Base-by-base conservation (phyloP, 2,329 filamentous ascomycete species). In the Penicillium sp. region DNA sequence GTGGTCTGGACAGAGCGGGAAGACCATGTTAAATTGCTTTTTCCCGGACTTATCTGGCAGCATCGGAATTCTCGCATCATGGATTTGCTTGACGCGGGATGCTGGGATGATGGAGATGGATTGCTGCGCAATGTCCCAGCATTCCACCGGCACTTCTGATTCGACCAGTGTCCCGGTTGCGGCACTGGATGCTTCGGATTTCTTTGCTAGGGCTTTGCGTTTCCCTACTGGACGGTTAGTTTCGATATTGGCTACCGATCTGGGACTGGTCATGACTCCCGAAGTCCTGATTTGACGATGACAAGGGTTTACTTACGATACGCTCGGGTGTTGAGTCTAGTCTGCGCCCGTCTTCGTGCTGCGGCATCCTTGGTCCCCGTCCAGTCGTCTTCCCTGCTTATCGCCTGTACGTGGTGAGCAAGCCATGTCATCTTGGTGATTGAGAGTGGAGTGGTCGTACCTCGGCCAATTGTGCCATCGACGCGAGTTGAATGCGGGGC, bases 271-370 rank as follows among this genome's bases (percentile, higher is more conserved):
- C n/a, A 13, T 13, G 3, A 8, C 2, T 30, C 11, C 2, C 14
- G 25, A 3, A 26, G 5, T 25, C 13, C 7, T 17, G 3, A 15
- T 21, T 25, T 10, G 13, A 30, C 7, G 35, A 10, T 18, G 10
- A 16, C 7, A 29, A 37, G 26, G 14, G 9, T 6, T 28, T 47
- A 57, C 62, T 63, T 56, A 68, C 67, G 60, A 50, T 72, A 71
- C 51, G 69, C 70, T 42, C 71, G 69, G 51, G 65, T 68, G 35
- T 72, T 73, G 16, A 73, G 63, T 57, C 71, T 65, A 43, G 65
- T 74, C 57, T 74, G 72, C 44, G 60, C 61, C 40, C 63, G 53
- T 46, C 71, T 62, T 16, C 72, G 64, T 44, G 60, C 60, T 46
- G 61, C 65, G 2, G 65, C 62, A 60, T 73, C 64, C 11, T 49